phyloP scores from a whole-genome alignment of 1,139 yeast genomes.

The Pichia sp. region DNA sequence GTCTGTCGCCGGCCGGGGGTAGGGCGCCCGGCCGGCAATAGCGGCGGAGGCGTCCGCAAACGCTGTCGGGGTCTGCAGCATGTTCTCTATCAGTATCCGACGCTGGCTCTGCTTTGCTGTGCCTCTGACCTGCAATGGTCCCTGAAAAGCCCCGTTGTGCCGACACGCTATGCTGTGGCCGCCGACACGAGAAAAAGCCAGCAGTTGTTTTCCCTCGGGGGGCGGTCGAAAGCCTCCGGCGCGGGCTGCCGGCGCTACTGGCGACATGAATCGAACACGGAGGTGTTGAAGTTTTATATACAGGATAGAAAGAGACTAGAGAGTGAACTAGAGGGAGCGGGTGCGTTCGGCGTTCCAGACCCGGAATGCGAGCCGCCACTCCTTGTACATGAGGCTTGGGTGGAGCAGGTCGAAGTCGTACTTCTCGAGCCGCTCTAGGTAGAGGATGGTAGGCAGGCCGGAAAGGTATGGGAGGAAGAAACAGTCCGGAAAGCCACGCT shows the following conservation, averaged over 20 bases:
- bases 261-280: neutral
- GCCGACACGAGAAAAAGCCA: too few species aligned
- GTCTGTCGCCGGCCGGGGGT: neutral
- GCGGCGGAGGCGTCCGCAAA: too few species aligned
- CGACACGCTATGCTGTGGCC: too few species aligned
- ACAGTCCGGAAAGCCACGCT: slow-evolving; percentile 47
- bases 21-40: too few species aligned
- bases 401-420: slow-evolving; percentile 59
- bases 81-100: too few species aligned
- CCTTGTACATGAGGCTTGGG: slow-evolving; percentile 47
- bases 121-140: too few species aligned
- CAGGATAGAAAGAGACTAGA: neutral
- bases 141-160: too few species aligned
- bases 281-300: neutral
- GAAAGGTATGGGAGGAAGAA: slow-evolving; percentile 64
- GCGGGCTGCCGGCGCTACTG: neutral
- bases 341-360: slow-evolving; percentile 40
- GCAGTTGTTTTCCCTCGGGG: too few species aligned
- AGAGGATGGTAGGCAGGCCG: slow-evolving; percentile 61
- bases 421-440: slow-evolving; percentile 55
- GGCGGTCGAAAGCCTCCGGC: neutral
- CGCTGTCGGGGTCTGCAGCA: too few species aligned
- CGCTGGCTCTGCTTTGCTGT: too few species aligned
- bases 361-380: slow-evolving; percentile 72
- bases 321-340: neutral